Evolutionary conservation across 306 rosid species (phyloP), one percentile per base, ranked within the genome.

Genomic region (Acacia crassicarpa): DNA sequence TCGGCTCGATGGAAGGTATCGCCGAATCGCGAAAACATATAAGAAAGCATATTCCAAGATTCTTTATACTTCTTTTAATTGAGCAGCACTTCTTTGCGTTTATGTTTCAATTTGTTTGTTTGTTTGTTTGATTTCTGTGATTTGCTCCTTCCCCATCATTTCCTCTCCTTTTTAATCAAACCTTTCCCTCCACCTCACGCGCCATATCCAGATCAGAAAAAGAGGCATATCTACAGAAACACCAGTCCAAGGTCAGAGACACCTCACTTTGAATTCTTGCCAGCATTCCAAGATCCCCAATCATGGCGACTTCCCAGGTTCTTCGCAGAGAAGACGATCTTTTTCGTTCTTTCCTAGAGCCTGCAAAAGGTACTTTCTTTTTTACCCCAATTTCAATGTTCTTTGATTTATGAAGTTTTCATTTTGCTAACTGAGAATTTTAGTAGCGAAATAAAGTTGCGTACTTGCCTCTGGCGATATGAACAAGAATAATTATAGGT

Each of bases 291-390:
- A 78, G 83, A 88, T 81, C 87, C 30, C 68, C 76, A 80, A 84
- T 77, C 88, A 91, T 91, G 94, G 91, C 87, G 54, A 84, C 88
- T 25, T 77, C 88, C 17, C 85, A 83, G 25, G 75, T 87, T 81
- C 91, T 91, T 81, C 80, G 65, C 80, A 73, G 85, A 71, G 88
- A 89, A 6, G 87, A 82, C n/a, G 81, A 85, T 74, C 59, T 80
- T 68, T 71, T 81, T 72, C 77, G 83, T 19, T 85, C 87, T 70
- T 67, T 79, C 76, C 78, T 67, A 13, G 88, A 89, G 40, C 73
- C 86, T 33, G 58, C 78, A 7, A 83, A 74, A 59, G 92, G 94
- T 89, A 63, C 59, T 16, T 58, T 16, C 61, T 54, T 61, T 9
- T 20, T 48, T 46, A 5, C 48, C 3, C n/a, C 56, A 23, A 70